Percentiles rank a stretch among this genome's conserved stretches.
Evolutionary conservation across 2,329 filamentous ascomycete genomes (phyloP).

Genomic region (Aureobasidium leucospermi): DNA sequence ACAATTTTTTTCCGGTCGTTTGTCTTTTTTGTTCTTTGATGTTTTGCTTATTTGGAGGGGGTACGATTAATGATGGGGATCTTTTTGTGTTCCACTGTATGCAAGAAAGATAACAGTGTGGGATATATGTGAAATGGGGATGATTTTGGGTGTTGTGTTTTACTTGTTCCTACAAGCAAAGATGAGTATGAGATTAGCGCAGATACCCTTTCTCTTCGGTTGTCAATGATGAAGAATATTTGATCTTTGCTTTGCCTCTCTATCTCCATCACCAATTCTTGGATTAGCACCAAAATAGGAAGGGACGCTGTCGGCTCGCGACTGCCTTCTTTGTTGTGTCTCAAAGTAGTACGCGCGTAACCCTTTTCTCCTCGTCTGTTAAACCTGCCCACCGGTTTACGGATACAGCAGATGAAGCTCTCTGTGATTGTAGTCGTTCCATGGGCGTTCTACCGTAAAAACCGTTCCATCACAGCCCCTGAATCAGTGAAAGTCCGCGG

Average conservation of each 20-base stretch:
- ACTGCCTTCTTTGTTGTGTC: too few species aligned
- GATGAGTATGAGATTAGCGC: constrained; percentile 6
- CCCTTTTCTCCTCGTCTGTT: too few species aligned
- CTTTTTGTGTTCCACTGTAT: background rate
- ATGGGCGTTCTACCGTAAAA: too few species aligned
- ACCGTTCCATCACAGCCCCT: too few species aligned
- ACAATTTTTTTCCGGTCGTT: background rate
- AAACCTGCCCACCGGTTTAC: too few species aligned
- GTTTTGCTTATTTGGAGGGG: background rate
- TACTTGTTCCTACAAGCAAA: background rate
- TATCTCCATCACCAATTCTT: background rate
- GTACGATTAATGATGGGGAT: background rate
- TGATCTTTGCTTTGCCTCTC: background rate
- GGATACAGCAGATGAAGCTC: too few species aligned
- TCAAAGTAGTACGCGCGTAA: too few species aligned
- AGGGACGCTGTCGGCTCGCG: too few species aligned
- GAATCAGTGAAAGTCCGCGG: too few species aligned
- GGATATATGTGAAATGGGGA: background rate
- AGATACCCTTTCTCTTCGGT: constrained; percentile 1
- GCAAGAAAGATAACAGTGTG: background rate
- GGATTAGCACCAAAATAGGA: too few species aligned
- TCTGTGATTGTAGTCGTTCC: too few species aligned
- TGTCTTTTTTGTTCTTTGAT: background rate
- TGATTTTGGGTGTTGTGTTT: background rate
- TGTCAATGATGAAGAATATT: background rate